These are phyloP conservation scores for Chaetoceros muelleri DNA, from an alignment of 108 stramenopile species.

Conservation along the genomic window DNA sequence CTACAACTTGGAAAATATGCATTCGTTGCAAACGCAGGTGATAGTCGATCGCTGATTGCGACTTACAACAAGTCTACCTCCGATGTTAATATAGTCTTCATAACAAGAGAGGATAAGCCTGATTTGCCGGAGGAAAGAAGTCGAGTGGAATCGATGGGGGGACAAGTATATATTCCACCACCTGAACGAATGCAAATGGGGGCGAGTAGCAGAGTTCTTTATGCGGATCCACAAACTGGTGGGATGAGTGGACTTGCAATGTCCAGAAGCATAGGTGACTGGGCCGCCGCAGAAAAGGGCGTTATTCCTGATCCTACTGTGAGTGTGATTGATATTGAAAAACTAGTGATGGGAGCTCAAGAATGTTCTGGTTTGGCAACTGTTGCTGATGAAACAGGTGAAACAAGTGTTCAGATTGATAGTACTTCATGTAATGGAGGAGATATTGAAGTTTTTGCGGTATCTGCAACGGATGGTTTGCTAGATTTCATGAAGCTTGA, in stretches of 20 bases:
- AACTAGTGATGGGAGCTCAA: slow-evolving; percentile 4
- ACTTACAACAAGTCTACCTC: slow-evolving; percentile 27
- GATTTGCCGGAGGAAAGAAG: slow-evolving; percentile 49
- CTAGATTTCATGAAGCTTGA: slow-evolving; percentile 52
- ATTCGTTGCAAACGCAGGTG: slow-evolving; percentile 79
- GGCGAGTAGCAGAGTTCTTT: slow-evolving; percentile 46
- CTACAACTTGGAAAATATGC: slow-evolving; percentile 46
- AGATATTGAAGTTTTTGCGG: slow-evolving; percentile 55
- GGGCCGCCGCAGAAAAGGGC: slow-evolving; percentile 54
- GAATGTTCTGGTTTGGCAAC: slow-evolving; percentile 1
- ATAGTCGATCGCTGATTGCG: slow-evolving; percentile 60
- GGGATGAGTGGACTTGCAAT: slow-evolving; percentile 67
- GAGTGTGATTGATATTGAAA: slow-evolving; percentile 46
- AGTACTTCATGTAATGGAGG: slow-evolving; percentile 12
- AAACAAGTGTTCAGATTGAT: not conserved
- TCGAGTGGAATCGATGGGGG: slow-evolving; percentile 60
- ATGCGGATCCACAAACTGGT: slow-evolving; percentile 37
- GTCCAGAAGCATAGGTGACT: slow-evolving; percentile 73
- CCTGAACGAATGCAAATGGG: slow-evolving; percentile 16
- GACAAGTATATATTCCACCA: slow-evolving; percentile 52
- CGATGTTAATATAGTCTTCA: slow-evolving; percentile 38
- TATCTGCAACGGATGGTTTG: slow-evolving; percentile 80
- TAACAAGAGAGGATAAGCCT: slow-evolving; percentile 62
- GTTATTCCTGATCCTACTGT: slow-evolving; percentile 75
- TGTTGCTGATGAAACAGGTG: not conserved